Evolutionary conservation across 1,139 yeast species (phyloP).

Genomic region (Geotrichum histeridarum): DNA sequence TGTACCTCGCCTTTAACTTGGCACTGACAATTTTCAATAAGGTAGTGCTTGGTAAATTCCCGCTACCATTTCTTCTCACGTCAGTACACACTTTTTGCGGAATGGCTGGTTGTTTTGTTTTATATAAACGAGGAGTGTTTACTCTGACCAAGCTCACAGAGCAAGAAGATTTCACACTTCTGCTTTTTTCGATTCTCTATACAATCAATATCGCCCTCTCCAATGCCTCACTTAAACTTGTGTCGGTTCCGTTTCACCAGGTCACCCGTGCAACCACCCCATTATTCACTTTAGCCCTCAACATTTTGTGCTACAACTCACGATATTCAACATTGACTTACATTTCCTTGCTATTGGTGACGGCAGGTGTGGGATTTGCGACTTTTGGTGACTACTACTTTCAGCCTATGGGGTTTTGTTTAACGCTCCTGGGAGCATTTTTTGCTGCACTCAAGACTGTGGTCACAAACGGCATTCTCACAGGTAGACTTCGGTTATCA

Average conservation of each 20-base stretch:
- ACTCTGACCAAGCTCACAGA: conserved; percentile 24
- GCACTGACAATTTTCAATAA: conserved; percentile 30
- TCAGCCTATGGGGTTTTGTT: conserved; percentile 27
- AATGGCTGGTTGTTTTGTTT: conserved; percentile 26
- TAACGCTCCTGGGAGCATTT: conserved; percentile 28
- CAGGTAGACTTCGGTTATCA: conserved; percentile 27
- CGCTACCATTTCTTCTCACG: conserved; percentile 30
- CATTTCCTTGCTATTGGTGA: conserved; percentile 25
- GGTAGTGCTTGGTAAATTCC: conserved; percentile 29
- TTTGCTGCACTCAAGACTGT: conserved; percentile 31
- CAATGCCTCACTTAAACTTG: conserved; percentile 29
- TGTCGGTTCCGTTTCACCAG: conserved; percentile 31
- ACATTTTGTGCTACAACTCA: conserved; percentile 24
- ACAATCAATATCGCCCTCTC: conserved; percentile 31
- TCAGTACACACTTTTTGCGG: conserved; percentile 29
- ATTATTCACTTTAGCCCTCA: conserved; percentile 27
- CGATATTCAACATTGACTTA: conserved; percentile 27
- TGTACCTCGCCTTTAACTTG: conserved; percentile 30
- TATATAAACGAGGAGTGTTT: conserved; percentile 24
- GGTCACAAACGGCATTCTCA: conserved; percentile 28
- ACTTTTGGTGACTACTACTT: conserved; percentile 29
- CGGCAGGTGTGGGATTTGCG: conserved; percentile 24
- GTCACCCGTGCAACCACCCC: conserved; percentile 31
- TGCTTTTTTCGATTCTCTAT: conserved; percentile 29
- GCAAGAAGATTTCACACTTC: conserved; percentile 24